Evolutionary conservation across 805 yeast genomes (phyloP), one percentile per base, ranked within the genome.

Genomic region (Starmerella bacillaris): DNA sequence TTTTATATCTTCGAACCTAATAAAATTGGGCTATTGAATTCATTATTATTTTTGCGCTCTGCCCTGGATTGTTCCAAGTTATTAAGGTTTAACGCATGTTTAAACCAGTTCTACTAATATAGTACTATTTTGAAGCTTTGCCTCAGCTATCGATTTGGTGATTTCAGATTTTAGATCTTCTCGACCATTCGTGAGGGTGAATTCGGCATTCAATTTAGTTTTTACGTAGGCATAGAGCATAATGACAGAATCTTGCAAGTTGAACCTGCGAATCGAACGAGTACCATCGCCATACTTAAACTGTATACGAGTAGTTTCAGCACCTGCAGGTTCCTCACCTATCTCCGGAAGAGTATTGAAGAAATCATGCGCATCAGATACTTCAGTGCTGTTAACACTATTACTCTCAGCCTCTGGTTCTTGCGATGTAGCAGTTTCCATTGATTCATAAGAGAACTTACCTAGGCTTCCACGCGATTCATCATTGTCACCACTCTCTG

Each of bases 201-300:
- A 78, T 34, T 57, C 60, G 4, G 61, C 63, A n/a, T 21, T 22
- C 16, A 18, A 21, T 15, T 35, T 17, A n/a, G 26, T 8, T 54
- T 86, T 86, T 18, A 77, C 67, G 51, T 68, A 70, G 46, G 72
- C 75, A 53, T 67, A 89, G 2, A 89, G 53, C 1, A 51, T 54
- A 3, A 60, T 39, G 0, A 89, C 80, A 3, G 64, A 59, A 43
- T 78, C 92, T 3, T 58, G 53, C 8, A 67, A 48, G 6, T 57
- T 56, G 46, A 86, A 78, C 38, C 79, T 67, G 40, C 80, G 74
- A 8, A 86, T 75, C 9, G 75, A 58, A 38, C 95, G 64, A 31
- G 72, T 67, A n/a, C 96, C 95, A 48, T 75, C 80, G 14, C 84
- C 89, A 20, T 79, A 67, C 39, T 94, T 64, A n/a, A 89, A 67